Evolutionary conservation across 208 protist genomes (phyloP), one percentile per base, ranked within the genome.

Genomic region (Leishmania braziliensis): DNA sequence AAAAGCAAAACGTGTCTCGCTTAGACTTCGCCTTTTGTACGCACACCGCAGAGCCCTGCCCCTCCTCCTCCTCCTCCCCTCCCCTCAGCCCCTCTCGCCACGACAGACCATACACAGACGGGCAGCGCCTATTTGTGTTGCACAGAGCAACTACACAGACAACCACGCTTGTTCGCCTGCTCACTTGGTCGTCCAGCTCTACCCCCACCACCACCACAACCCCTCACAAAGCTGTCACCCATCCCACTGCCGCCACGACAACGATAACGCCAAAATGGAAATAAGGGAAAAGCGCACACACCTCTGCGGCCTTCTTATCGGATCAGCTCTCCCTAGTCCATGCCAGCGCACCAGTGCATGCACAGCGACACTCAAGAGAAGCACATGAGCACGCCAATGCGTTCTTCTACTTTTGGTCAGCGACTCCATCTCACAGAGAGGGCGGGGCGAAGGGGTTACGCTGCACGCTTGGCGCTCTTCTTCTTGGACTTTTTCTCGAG

Each of bases 401-500:
- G 2, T 33, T 80, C 56, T 48, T 66, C 53, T n/a, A 50, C 16
- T 26, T 36, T 77, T 39, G 29, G 6, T 50, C 5, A 71, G 12
- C 39, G 39, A 23, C 43, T 71, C 36, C 9, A 48, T 26, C 20
- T 1, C 20, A 4, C 14, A 62, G 43, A 26, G 26, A n/a, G 10
- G 33, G 33, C 0, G 48, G 70, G n/a, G 63, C 43, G 60, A 10
- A 12, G 23, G 3, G 26, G 43, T 2, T 88, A 93, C n/a, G 86
- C 81, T 0, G 92, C 81, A 14, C 94, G 90, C 89, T 97, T 97
- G 62, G 87, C 86, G 62, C 86, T 95, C 86, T 98, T 98, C 84
- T 96, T 96, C 89, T 96, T 96, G 39, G 91, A 91, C 88, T 98
- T 98, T 86, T 98, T 98, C 90, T 96, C 89, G 43, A 98, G 81